phyloP scores from a whole-genome alignment of 2,329 filamentous ascomycete genomes.

The Emmonsiellopsis sp. region DNA sequence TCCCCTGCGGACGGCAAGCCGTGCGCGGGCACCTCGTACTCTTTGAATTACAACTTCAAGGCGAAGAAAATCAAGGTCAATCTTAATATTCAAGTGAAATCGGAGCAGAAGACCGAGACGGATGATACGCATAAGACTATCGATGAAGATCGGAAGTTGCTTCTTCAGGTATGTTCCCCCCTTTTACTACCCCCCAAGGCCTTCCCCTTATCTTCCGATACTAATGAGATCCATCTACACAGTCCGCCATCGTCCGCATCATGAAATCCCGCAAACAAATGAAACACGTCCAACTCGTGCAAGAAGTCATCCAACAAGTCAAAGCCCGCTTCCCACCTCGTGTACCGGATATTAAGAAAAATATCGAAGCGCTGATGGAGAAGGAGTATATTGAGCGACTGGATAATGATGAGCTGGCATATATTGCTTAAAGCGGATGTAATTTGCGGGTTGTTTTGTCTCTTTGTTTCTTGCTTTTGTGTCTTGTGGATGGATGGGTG shows the following conservation, averaged over 20 bases:
- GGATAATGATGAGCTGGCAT: slow-evolving; percentile 80
- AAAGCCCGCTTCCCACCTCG: slow-evolving; percentile 87
- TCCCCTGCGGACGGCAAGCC: slow-evolving; percentile 65
- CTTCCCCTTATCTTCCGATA: slow-evolving; percentile 7
- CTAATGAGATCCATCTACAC: slow-evolving; percentile 20
- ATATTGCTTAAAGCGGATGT: slow-evolving; percentile 60
- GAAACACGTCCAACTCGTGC: slow-evolving; percentile 91
- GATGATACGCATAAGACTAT: slow-evolving; percentile 99
- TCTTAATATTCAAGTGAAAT: slow-evolving; percentile 87
- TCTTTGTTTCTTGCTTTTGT: too few species aligned
- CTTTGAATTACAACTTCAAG: slow-evolving; percentile 91
- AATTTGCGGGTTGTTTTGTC: too few species aligned
- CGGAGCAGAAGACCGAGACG: slow-evolving; percentile 91
- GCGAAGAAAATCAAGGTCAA: slow-evolving; percentile 98
- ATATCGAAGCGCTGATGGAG: slow-evolving; percentile 95
- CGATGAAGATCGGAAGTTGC: slow-evolving; percentile 91
- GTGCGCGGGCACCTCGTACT: slow-evolving; percentile 68
- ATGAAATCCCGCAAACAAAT: slow-evolving; percentile 99
- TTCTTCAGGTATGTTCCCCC: slow-evolving; percentile 76
- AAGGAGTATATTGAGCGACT: slow-evolving; percentile 97
- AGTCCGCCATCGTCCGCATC: slow-evolving; percentile 98
- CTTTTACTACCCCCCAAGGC: background rate
- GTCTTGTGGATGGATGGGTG: too few species aligned
- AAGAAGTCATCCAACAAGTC: slow-evolving; percentile 94
- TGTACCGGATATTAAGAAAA: slow-evolving; percentile 96